Evolutionary conservation across 352 stramenopile genomes (phyloP).

Genomic region (Lagenidium giganteum): DNA sequence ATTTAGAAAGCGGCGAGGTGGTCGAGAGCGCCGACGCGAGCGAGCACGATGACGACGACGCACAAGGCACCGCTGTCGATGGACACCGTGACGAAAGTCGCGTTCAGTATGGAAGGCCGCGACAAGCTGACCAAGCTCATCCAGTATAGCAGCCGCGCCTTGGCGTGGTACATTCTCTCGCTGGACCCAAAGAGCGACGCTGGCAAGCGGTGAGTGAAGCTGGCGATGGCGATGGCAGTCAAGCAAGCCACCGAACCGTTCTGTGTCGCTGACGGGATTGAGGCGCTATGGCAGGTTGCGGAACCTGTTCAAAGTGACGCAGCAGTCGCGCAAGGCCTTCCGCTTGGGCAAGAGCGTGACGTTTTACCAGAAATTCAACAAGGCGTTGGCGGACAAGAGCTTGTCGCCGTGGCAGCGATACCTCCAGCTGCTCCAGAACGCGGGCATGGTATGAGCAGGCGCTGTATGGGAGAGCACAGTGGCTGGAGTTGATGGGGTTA

Average conservation of each 20-base stretch:
- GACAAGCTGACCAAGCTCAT: slow-evolving; percentile 89
- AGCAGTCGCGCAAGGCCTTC: slow-evolving; percentile 81
- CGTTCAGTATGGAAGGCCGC: slow-evolving; percentile 76
- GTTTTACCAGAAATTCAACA: slow-evolving; percentile 71
- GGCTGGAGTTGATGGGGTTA: too few relatives aligned
- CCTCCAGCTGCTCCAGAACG: slow-evolving; percentile 75
- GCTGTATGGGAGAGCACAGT: too few relatives aligned
- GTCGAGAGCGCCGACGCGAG: background rate
- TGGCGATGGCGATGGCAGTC: background rate
- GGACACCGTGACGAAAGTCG: slow-evolving; percentile 54
- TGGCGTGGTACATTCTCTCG: slow-evolving; percentile 76
- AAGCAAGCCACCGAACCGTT: background rate
- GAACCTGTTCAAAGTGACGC: slow-evolving; percentile 78
- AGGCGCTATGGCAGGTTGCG: slow-evolving; percentile 32
- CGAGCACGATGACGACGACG: slow-evolving; percentile 17
- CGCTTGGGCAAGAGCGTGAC: slow-evolving; percentile 80
- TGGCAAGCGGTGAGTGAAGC: slow-evolving; percentile 38
- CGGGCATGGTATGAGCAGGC: slow-evolving; percentile 40
- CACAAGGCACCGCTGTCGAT: slow-evolving; percentile 59
- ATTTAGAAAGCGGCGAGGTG: background rate
- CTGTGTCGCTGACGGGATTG: background rate
- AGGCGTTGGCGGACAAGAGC: slow-evolving; percentile 9
- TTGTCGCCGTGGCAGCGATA: slow-evolving; percentile 40
- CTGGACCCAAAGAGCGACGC: slow-evolving; percentile 79
- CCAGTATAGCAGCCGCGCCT: slow-evolving; percentile 79